Base-by-base conservation (phyloP, 805 yeast genomes). In the Lipomyces sp. region DNA sequence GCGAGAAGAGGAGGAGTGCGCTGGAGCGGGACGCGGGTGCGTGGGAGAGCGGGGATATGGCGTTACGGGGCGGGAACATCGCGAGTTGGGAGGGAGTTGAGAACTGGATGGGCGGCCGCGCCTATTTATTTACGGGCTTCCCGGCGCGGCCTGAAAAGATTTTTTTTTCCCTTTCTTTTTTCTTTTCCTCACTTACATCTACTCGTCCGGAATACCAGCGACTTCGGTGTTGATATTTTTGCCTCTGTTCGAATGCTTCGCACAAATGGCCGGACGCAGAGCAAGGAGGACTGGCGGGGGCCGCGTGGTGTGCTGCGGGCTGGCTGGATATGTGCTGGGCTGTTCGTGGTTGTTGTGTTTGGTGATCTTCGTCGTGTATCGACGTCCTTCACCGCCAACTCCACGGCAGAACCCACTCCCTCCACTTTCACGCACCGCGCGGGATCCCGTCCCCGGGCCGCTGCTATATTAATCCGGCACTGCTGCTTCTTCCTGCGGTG, bases 181-280 rank as follows among this genome's bases (percentile, higher is more conserved):
- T 43, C 41, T 11, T 39, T 33, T 32, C 45, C 49, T 47, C 48
- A 52, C 56, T 47, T 52, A 34, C 22, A 51, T 38, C 32, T 13
- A 13, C 45, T 53, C 57, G 57, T 55, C 59, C 44, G 59, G 59
- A 53, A 34, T 55, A 53, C 57, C 59, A 51, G 47, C 56, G 53
- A 53, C 39, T 35, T 42, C 51, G 56, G 55, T 45, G n/a, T n/a
- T n/a, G n/a, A n/a, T n/a, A n/a, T n/a, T 31, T 6, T 16, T 40
- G 16, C 21, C 32, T 44, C 56, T 31, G 41, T 51, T 54, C 52
- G 56, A 42, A 49, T 18, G n/a, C 24, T 28, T 32, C 44, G 59
- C 59, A 52, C 48, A 51, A 55, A 55, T 55, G 59, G 59, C 59
- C 45, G 46, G 59, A 55, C 57, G 59, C 22, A 55, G 53, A 55